Evolutionary conservation across 306 rosid genomes (phyloP).

Genomic region (Malus fusca): DNA sequence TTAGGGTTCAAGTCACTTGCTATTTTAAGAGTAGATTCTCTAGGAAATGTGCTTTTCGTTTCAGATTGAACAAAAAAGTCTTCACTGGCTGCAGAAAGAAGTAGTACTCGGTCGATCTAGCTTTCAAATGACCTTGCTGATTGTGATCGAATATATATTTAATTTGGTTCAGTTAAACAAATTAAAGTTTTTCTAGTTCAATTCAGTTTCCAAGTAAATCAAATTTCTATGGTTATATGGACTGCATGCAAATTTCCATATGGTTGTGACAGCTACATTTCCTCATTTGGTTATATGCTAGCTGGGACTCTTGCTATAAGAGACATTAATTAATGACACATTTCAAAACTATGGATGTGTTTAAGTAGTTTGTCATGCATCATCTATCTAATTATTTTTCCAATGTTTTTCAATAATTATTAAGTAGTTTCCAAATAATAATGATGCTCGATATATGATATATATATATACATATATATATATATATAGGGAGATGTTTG

Average conservation of each 20-base stretch:
- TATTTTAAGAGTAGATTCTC: conserved; percentile 28
- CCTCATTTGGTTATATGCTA: conserved; percentile 7
- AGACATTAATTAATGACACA: neutral
- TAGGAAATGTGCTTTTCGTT: conserved; percentile 39
- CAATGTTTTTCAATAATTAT: neutral
- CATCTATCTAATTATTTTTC: neutral
- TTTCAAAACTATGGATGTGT: neutral
- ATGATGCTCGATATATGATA: neutral
- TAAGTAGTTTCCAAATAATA: too few species aligned
- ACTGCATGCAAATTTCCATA: neutral
- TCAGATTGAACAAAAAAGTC: neutral
- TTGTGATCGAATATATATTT: neutral
- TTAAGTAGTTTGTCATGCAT: neutral
- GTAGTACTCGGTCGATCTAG: neutral
- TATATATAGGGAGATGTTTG: neutral
- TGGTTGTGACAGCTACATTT: conserved; percentile 5
- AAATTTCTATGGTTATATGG: neutral
- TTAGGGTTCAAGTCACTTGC: conserved; percentile 22
- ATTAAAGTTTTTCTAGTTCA: neutral
- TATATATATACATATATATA: too few species aligned
- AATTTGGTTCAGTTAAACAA: neutral
- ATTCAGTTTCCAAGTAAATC: neutral
- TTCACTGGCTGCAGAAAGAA: conserved; percentile 13
- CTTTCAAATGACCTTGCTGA: conserved; percentile 2
- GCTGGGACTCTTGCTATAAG: neutral